Base-by-base conservation (phyloP, 306 rosid species). In the Malus orientalis region DNA sequence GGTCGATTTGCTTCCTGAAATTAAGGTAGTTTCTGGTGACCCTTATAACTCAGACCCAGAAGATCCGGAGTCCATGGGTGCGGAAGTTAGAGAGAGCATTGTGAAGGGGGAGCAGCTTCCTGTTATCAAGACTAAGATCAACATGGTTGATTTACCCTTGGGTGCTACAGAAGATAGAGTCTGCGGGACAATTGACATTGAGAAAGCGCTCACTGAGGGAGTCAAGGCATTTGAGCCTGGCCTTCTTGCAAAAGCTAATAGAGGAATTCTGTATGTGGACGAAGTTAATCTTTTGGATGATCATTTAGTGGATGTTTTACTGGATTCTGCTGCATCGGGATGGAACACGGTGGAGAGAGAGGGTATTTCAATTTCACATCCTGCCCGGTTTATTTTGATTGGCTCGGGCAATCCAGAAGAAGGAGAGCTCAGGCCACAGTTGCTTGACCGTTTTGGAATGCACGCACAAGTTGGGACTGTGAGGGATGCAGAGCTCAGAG, bases 301-400 rank as follows among this genome's bases (percentile, higher is more conserved):
- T 74, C 98, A 94, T 83, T 84, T 94, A 3, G 98, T 94, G 63
- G 98, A 94, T 84, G 98, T 94, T 38, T 77, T 94, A 33, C 79
- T 94, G 88, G 97, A 94, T 85, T 94, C 97, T 68, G 97, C 98
- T 18, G 98, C 98, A 64, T 94, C 98, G 6, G 98, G 98, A 59
- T 94, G 98, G 98, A 94, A 94, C 89, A 94, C 97, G 6, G 98
- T 94, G 62, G 98, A 94, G 84, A 89, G 98, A 76, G 98, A 94
- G 81, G 98, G 98, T 62, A 94, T 92, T 64, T 92, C 98, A 11
- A 92, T 94, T 78, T 88, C 96, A 2, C 98, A 94, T 75, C 98
- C 98, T 4, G 98, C 98, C 33, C 88, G 96, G 67, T 94, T 94
- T 77, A 94, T 94, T 75, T 77, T 94, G 66, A 94, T 94, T 36